Percentiles rank a stretch among this genome's conserved stretches.
Evolutionary conservation across 1,284 basidiomycete species (phyloP).

Genomic region (Schizophyllum commune): DNA sequence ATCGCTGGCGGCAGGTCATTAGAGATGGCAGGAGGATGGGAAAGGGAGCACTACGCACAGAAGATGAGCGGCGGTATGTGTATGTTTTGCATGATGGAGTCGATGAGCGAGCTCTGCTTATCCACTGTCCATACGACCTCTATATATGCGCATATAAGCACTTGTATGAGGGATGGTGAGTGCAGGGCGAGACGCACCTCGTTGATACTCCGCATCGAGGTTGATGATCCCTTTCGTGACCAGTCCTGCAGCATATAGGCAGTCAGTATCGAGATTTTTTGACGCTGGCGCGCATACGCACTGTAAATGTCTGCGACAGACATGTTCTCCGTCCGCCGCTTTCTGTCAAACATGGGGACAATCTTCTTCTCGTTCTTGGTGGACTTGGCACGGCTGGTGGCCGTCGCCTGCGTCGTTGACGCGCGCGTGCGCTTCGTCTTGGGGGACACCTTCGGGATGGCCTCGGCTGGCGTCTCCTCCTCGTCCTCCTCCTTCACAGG

Average conservation of each 20-base stretch:
- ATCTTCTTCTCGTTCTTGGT: neutral
- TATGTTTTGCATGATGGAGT: conserved; percentile 65
- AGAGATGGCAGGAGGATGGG: neutral
- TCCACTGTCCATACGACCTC: conserved; percentile 65
- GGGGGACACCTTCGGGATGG: neutral
- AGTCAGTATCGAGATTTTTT: neutral
- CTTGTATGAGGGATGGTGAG: neutral
- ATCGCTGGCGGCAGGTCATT: conserved; percentile 29
- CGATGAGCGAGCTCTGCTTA: conserved; percentile 65
- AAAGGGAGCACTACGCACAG: conserved; percentile 27
- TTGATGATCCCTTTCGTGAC: conserved; percentile 51
- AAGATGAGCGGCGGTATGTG: conserved; percentile 73
- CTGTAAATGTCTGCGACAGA: neutral
- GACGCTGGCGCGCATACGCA: neutral
- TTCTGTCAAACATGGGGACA: neutral
- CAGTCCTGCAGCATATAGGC: conserved; percentile 37
- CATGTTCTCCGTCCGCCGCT: neutral
- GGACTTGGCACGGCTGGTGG: neutral
- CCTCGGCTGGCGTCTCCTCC: neutral
- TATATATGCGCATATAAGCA: conserved; percentile 15
- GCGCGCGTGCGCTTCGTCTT: neutral
- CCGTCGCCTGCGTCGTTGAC: neutral
- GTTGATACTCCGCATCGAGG: conserved; percentile 68
- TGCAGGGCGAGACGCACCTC: conserved; percentile 34
- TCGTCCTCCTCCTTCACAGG: neutral